Base-by-base conservation (phyloP, 73 alveolate genomes). In the Halteria grandinella region DNA sequence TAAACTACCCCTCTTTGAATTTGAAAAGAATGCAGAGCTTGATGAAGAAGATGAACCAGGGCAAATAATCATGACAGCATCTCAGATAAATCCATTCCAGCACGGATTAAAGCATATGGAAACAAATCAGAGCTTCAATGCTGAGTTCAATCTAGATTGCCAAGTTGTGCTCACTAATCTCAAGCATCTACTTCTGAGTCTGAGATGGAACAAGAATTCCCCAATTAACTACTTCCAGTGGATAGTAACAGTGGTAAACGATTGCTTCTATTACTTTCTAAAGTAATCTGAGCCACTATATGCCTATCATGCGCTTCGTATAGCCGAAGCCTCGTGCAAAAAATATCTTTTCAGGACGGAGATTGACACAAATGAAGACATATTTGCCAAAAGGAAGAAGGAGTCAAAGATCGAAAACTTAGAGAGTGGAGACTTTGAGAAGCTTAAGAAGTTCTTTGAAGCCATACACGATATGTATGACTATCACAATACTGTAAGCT, bases 1-100 rank as follows among this genome's bases (percentile, higher is more conserved):
- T 28, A 83, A 83, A 37, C 76, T 83, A 2, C 92, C 92, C 3
- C 75, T 72, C 17, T 83, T 83, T 55, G 92, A 83, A 50, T 83
- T 69, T 50, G 92, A 83, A 74, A 73, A 83, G 32, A 83, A 83
- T 50, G 85, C 74, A 20, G 92, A 83, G 36, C 52, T 52, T 48
- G 87, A 83, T 20, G 86, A 73, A 18, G 62, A 73, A 37, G 87
- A 83, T 0, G 92, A 83, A 32, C 77, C 82, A 3, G 86, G 74
- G 12, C 78, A 64, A 34, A 80, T 54, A 0, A 74, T 83, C 11
- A 49, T 83, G 73, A 83, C 92, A 1, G 88, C 92, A 5, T 73
- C 92, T 12, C 69, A 83, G 40, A 83, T 83, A 11, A 58, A 83
- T 29, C 92, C 92, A 7, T 83, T 37, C 51, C 57, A 54, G 18